Evolutionary conservation across 208 protist genomes (phyloP).

Genomic region (Angomonas ambiguus): DNA sequence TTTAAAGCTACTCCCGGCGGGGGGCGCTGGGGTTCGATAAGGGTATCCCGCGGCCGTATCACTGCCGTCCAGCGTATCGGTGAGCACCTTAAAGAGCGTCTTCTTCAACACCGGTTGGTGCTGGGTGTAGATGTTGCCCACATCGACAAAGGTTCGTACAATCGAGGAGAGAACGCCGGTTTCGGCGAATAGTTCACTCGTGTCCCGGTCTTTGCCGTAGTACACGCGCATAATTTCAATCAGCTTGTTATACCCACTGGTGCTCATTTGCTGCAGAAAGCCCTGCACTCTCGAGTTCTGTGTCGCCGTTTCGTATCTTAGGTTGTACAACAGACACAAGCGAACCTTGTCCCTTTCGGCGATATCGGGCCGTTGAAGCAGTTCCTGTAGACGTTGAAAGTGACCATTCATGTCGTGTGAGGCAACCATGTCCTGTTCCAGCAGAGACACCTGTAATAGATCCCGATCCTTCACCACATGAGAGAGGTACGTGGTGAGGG

Average conservation of each 20-base stretch:
- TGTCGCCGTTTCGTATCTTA: conserved; percentile 63
- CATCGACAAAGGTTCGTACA: conserved; percentile 75
- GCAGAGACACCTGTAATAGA: conserved; percentile 91
- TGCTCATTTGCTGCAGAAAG: background rate
- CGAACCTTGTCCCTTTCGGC: conserved; percentile 46
- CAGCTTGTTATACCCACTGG: conserved; percentile 26
- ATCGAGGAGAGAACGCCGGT: conserved; percentile 86
- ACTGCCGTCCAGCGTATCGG: conserved; percentile 37
- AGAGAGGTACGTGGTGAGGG: conserved; percentile 69
- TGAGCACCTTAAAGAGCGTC: conserved; percentile 74
- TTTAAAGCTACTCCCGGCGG: conserved; percentile 30
- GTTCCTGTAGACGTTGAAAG: conserved; percentile 54
- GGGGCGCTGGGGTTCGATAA: conserved; percentile 39
- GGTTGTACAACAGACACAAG: conserved; percentile 78
- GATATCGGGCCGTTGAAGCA: conserved; percentile 34
- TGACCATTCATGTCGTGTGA: conserved; percentile 54
- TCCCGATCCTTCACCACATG: conserved; percentile 67
- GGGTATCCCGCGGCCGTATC: conserved; percentile 37
- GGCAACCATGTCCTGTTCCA: conserved; percentile 95
- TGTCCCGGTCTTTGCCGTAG: conserved; percentile 41
- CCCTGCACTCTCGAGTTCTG: conserved; percentile 15
- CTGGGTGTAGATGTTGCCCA: conserved; percentile 97
- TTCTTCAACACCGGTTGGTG: conserved; percentile 92
- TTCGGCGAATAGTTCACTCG: conserved; percentile 84
- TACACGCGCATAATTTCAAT: conserved; percentile 62